Percentiles rank a stretch among this genome's conserved stretches.
These are phyloP conservation scores for Eutrema salsugineum DNA, from an alignment of 441 rosid species.

Conservation along the genomic window DNA sequence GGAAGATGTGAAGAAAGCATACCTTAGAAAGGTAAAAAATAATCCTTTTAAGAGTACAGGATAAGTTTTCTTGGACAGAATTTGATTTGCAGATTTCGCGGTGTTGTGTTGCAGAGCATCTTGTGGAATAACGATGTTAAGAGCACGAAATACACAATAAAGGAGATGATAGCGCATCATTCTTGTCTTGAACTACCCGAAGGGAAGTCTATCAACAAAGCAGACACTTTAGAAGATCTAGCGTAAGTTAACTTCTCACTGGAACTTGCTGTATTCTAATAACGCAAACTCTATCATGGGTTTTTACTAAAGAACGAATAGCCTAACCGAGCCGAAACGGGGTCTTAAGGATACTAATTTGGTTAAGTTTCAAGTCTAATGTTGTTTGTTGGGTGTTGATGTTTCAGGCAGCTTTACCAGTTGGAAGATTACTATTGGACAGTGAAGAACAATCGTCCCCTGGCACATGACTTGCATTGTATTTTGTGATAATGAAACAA, in stretches of 20 bases:
- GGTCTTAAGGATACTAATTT: background rate
- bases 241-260: slow-evolving; percentile 42
- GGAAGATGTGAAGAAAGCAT: slow-evolving; percentile 70
- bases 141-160: slow-evolving; percentile 81
- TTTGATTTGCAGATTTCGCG: slow-evolving; percentile 4
- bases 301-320: background rate
- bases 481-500: slow-evolving; percentile 4
- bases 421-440: slow-evolving; percentile 50
- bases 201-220: slow-evolving; percentile 72
- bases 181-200: slow-evolving; percentile 78
- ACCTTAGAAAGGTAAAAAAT: slow-evolving; percentile 62
- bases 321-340: background rate
- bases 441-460: slow-evolving; percentile 34
- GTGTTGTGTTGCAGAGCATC: slow-evolving; percentile 57
- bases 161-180: slow-evolving; percentile 77
- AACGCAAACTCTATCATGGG: background rate
- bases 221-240: slow-evolving; percentile 64
- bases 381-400: slow-evolving; percentile 10
- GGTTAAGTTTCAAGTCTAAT: background rate
- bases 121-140: slow-evolving; percentile 85
- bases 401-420: slow-evolving; percentile 59
- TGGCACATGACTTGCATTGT: slow-evolving; percentile 14
- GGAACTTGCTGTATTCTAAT: background rate
- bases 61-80: background rate
- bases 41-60: background rate